A percentile compares a stretch with the other conserved stretches of the same genome.
Conservation (phyloP, 768 basidiomycete genomes). For the Kwoniella pini region DNA sequence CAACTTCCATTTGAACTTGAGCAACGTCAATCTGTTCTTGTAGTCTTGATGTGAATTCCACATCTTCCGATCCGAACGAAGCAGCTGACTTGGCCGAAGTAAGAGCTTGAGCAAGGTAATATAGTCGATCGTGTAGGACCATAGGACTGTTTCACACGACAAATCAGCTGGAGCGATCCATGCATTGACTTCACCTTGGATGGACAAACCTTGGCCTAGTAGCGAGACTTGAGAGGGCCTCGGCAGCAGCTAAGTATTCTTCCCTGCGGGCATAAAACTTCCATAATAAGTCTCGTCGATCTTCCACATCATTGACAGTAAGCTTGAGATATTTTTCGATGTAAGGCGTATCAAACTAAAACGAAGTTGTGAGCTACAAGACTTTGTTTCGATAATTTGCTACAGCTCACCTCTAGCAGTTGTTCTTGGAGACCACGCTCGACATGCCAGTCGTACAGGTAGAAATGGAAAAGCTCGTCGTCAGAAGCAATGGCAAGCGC, state of each 20-base stretch:
- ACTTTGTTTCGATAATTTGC: too few relatives aligned
- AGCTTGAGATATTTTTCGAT: slow-evolving; percentile 80
- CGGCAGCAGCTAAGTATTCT: slow-evolving; percentile 81
- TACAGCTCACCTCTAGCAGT: slow-evolving; percentile 75
- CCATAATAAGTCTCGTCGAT: slow-evolving; percentile 71
- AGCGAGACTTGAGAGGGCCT: slow-evolving; percentile 77
- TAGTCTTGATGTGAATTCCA: slow-evolving; percentile 88
- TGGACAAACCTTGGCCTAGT: slow-evolving; percentile 64
- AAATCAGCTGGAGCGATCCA: not conserved
- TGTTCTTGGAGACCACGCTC: slow-evolving; percentile 76
- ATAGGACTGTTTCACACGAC: slow-evolving; percentile 23
- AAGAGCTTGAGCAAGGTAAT: slow-evolving; percentile 90
- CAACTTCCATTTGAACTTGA: slow-evolving; percentile 92
- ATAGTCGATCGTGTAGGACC: slow-evolving; percentile 70
- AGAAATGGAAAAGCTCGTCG: slow-evolving; percentile 92
- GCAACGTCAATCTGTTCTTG: slow-evolving; percentile 98
- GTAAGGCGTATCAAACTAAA: slow-evolving; percentile 72
- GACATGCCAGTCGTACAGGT: slow-evolving; percentile 92
- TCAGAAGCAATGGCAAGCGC: slow-evolving; percentile 78
- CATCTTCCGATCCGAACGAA: slow-evolving; percentile 76
- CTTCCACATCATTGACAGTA: slow-evolving; percentile 37
- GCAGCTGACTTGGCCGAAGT: slow-evolving; percentile 96
- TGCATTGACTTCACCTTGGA: not conserved
- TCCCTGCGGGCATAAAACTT: slow-evolving; percentile 94
- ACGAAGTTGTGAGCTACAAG: too few relatives aligned